Evolutionary conservation across 176 grass and related monocot genomes (phyloP).

Genomic region (Dactylis glomerata): DNA sequence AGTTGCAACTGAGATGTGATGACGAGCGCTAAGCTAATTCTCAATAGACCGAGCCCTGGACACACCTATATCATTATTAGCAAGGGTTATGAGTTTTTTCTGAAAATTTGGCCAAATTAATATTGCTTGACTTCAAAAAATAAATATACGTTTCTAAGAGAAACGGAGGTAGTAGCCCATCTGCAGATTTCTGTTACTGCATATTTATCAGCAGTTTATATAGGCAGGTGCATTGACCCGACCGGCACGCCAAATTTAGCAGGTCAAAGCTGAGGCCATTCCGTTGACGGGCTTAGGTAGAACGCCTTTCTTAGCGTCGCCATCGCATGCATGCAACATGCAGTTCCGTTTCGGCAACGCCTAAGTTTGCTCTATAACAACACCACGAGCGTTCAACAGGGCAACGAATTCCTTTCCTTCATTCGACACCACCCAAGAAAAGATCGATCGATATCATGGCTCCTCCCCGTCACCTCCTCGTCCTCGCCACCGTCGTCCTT

Average conservation of each 20-base stretch:
- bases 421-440: background rate
- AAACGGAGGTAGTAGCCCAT: too few species aligned
- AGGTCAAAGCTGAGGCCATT: background rate
- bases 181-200: background rate
- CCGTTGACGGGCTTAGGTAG: slow-evolving; percentile 3
- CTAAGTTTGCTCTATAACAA: background rate
- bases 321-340: background rate
- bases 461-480: background rate
- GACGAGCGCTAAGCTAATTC: too few species aligned
- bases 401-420: background rate
- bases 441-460: slow-evolving; percentile 34
- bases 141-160: too few species aligned
- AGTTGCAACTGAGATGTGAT: too few species aligned
- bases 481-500: slow-evolving; percentile 4
- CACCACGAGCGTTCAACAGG: background rate
- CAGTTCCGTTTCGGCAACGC: background rate
- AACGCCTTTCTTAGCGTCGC: background rate
- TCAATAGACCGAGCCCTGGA: too few species aligned
- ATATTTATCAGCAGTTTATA: background rate
- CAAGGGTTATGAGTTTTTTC: too few species aligned
- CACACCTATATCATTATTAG: too few species aligned
- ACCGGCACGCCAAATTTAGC: background rate
- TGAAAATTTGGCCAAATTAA: too few species aligned
- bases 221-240: background rate
- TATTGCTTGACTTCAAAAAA: too few species aligned